Evolutionary conservation across 2,329 filamentous ascomycete species (phyloP).

Genomic region (Graphiopsis chlorocephala): DNA sequence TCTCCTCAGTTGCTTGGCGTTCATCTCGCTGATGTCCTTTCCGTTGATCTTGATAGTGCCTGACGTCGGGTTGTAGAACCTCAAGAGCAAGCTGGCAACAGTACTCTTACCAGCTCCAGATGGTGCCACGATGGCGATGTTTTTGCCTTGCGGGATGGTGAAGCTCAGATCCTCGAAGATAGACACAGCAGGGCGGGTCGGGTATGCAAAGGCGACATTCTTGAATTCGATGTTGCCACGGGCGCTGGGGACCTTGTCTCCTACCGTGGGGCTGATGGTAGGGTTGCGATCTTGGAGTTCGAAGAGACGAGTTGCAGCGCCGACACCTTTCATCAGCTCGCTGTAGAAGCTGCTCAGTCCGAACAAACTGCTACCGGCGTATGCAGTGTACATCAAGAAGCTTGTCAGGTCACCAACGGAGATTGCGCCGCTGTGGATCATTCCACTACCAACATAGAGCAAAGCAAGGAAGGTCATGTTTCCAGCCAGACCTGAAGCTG

Average conservation of each 20-base stretch:
- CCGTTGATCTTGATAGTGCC: constrained; percentile 82
- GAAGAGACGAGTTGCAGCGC: constrained; percentile 92
- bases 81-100: constrained; percentile 82
- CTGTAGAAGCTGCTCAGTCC: constrained; percentile 95
- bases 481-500: constrained; percentile 80
- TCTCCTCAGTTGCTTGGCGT: constrained; percentile 85
- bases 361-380: constrained; percentile 80
- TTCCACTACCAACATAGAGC: constrained; percentile 83
- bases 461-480: constrained; percentile 95
- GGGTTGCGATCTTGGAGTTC: constrained; percentile 90
- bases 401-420: constrained; percentile 89
- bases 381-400: constrained; percentile 98
- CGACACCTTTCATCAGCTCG: constrained; percentile 97
- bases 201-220: constrained; percentile 85
- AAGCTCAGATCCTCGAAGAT: constrained; percentile 91
- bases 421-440: constrained; percentile 83
- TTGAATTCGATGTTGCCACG: constrained; percentile 86
- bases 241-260: constrained; percentile 74
- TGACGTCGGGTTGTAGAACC: constrained; percentile 81
- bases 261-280: constrained; percentile 82
- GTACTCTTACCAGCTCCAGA: constrained; percentile 96
- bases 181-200: constrained; percentile 82
- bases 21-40: constrained; percentile 78
- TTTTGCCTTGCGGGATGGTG: constrained; percentile 86
- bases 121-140: constrained; percentile 93